A percentile compares a stretch with the other conserved stretches of the same genome.
phyloP scores from a whole-genome alignment of 2,329 filamentous ascomycete genomes.

The Lasiodiplodia theobromae region DNA sequence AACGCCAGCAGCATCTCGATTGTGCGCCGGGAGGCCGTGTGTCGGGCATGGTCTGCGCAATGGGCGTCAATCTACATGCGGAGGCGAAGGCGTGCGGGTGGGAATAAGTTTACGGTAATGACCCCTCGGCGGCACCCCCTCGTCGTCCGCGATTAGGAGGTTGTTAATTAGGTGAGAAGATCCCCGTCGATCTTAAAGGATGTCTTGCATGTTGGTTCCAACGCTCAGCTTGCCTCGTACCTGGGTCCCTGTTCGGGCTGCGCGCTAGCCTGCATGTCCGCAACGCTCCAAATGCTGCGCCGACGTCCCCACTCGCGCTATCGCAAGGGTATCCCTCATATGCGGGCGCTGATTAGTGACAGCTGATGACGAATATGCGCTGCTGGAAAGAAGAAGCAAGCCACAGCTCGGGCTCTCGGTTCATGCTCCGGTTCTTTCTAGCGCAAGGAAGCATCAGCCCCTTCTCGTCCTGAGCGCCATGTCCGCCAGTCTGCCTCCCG shows the following conservation, averaged over 20 bases:
- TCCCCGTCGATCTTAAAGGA: slow-evolving; percentile 13
- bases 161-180: neutral
- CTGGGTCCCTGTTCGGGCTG: neutral
- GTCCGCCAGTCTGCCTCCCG: neutral
- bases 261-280: neutral
- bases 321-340: neutral
- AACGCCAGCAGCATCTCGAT: neutral
- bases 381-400: neutral
- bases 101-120: slow-evolving; percentile 1
- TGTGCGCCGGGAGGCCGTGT: neutral
- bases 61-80: slow-evolving; percentile 10
- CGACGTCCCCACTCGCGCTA: neutral
- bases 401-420: neutral
- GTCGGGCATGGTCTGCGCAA: neutral
- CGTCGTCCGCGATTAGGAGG: neutral
- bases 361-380: neutral
- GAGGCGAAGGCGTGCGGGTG: neutral
- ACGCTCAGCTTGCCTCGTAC: neutral
- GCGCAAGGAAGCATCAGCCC: neutral
- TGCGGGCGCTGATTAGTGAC: neutral
- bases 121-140: neutral
- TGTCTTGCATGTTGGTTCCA: slow-evolving; percentile 19
- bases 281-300: neutral
- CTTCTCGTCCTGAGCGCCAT: neutral
- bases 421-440: neutral